These are phyloP conservation scores for Apophysomyces variabilis DNA, from an alignment of 371 early-diverging fungal genomes.

Conservation along the genomic window DNA sequence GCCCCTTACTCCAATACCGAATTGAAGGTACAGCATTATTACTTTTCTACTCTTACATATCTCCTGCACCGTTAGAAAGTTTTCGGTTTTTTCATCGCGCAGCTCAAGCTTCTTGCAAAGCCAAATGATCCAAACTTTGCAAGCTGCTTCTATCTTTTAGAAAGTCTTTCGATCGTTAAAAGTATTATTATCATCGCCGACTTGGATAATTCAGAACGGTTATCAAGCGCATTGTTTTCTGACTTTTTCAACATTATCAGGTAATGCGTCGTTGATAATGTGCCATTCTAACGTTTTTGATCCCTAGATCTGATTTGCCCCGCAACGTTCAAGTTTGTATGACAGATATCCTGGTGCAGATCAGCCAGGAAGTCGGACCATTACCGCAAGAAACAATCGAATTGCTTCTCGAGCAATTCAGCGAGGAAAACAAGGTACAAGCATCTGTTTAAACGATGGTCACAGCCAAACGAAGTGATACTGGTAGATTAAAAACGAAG, in stretches of 20 bases:
- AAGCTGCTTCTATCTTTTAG: conserved; percentile 82
- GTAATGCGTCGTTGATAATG: neutral
- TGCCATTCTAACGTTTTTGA: neutral
- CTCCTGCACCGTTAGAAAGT: conserved; percentile 55
- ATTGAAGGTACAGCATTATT: conserved; percentile 59
- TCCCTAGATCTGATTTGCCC: conserved; percentile 62
- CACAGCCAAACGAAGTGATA: neutral
- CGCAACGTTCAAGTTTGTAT: conserved; percentile 80
- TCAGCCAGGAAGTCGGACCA: conserved; percentile 76
- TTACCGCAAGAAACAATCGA: conserved; percentile 82
- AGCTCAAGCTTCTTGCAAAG: conserved; percentile 69
- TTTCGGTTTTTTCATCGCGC: conserved; percentile 79
- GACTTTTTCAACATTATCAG: conserved; percentile 14
- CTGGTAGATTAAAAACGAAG: conserved; percentile 59
- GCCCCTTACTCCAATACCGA: conserved; percentile 82
- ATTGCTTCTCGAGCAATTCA: conserved; percentile 78
- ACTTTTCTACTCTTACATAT: neutral
- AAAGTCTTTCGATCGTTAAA: conserved; percentile 85
- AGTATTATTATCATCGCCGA: conserved; percentile 74
- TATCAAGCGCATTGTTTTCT: conserved; percentile 30
- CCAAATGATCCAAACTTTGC: conserved; percentile 64
- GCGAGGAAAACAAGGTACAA: conserved; percentile 62
- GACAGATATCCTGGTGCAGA: conserved; percentile 81
- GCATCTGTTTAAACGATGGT: neutral
- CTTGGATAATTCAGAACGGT: conserved; percentile 32